Percentiles rank a stretch among this genome's conserved stretches.
These are phyloP conservation scores for Emergomyces orientalis DNA, from an alignment of 2,329 filamentous ascomycete genomes.

Conservation along the genomic window DNA sequence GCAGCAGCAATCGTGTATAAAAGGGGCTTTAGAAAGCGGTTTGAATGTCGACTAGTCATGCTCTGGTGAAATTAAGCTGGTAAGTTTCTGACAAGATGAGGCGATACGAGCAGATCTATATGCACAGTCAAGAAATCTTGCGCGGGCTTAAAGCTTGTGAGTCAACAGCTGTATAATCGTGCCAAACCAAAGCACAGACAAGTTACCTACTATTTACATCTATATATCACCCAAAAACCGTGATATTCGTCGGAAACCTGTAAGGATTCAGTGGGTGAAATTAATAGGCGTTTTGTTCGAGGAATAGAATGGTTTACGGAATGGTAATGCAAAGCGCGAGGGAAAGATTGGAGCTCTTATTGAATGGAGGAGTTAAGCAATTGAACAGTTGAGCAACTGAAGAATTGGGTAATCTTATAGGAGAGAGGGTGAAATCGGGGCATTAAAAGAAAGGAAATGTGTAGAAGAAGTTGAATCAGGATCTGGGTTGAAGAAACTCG, in stretches of 20 bases:
- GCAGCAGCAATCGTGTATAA: constrained; percentile 51
- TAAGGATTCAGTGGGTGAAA: background rate
- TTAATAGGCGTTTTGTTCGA: background rate
- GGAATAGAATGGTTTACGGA: background rate
- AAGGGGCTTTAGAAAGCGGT: constrained; percentile 47
- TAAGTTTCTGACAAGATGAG: no score
- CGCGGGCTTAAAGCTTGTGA: background rate
- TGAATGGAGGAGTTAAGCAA: background rate
- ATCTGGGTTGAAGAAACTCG: background rate
- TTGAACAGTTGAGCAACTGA: background rate
- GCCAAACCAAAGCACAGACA: background rate
- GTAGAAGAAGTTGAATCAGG: background rate
- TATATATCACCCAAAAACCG: background rate
- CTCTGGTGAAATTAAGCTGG: background rate
- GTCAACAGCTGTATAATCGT: background rate
- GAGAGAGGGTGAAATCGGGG: background rate
- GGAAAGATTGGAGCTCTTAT: no score
- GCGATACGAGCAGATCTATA: background rate
- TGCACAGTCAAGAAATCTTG: background rate
- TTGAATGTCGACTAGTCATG: constrained; percentile 35
- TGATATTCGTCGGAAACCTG: background rate
- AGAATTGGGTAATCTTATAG: background rate
- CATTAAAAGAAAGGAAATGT: background rate
- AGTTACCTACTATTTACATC: background rate
- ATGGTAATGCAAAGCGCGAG: background rate